These are phyloP conservation scores for Russula ochroleuca DNA, from an alignment of 768 basidiomycete genomes.

Conservation along the genomic window DNA sequence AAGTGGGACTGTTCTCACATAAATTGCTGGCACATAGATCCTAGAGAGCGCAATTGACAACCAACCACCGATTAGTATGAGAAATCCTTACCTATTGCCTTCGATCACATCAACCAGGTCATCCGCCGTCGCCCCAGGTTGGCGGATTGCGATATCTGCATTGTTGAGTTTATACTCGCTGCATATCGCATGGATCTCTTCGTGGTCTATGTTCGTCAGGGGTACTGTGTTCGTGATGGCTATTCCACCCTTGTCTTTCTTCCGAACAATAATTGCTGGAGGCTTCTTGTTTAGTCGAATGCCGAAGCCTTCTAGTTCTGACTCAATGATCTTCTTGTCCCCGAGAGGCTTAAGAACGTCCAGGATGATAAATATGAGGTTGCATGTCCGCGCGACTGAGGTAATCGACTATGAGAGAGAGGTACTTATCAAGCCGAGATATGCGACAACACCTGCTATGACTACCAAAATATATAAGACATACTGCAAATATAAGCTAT, in stretches of 20 bases:
- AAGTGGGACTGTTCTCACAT: conserved; percentile 46
- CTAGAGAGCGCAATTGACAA: conserved; percentile 36
- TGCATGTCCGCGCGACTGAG: conserved; percentile 93
- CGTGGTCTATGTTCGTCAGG: conserved; percentile 89
- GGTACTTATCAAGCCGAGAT: conserved; percentile 3
- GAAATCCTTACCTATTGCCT: conserved; percentile 72
- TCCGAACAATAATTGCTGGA: conserved; percentile 77
- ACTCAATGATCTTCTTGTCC: conserved; percentile 88
- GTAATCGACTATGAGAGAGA: conserved; percentile 17
- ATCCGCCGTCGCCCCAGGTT: conserved; percentile 88
- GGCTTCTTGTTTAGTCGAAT: conserved; percentile 95
- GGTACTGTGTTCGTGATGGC: conserved; percentile 97
- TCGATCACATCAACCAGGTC: conserved; percentile 97
- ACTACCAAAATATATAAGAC: conserved; percentile 41
- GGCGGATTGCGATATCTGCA: conserved; percentile 87
- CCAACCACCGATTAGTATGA: neutral
- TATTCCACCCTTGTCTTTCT: conserved; percentile 88
- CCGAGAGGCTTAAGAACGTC: conserved; percentile 98
- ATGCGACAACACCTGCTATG: conserved; percentile 60
- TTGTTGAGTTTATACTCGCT: conserved; percentile 91
- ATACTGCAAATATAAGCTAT: neutral
- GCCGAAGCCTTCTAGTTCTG: conserved; percentile 96
- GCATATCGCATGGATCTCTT: conserved; percentile 92
- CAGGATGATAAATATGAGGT: conserved; percentile 96
- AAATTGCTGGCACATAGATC: conserved; percentile 90